Evolutionary conservation across 768 basidiomycete species (phyloP).

Genomic region (Gelatoporia subvermispora): DNA sequence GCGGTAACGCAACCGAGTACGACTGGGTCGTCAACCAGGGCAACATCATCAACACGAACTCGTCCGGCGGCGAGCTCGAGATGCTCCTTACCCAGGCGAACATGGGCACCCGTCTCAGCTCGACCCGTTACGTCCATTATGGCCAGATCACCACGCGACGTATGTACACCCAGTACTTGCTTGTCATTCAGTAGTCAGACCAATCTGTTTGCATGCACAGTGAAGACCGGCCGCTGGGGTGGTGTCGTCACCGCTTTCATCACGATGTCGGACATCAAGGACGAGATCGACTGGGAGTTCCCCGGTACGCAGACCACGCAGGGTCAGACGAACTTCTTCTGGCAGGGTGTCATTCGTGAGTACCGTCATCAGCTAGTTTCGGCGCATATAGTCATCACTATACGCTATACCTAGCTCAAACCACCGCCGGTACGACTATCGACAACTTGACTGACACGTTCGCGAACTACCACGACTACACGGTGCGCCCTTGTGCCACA

Average conservation of each 20-base stretch:
- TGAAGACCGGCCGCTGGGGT: constrained; percentile 75
- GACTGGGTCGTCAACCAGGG: constrained; percentile 75
- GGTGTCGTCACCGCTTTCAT: constrained; percentile 85
- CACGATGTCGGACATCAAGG: constrained; percentile 76
- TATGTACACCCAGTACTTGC: constrained; percentile 23
- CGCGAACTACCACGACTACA: constrained; percentile 69
- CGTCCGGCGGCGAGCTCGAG: constrained; percentile 58
- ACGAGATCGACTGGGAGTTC: constrained; percentile 88
- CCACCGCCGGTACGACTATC: constrained; percentile 45
- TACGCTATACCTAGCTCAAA: constrained; percentile 25
- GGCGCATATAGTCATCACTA: background rate
- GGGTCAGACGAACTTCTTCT: constrained; percentile 80
- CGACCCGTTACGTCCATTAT: constrained; percentile 79
- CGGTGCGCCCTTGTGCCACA: constrained; percentile 40
- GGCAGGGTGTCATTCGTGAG: constrained; percentile 68
- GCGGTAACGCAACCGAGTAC: constrained; percentile 71
- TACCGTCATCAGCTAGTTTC: constrained; percentile 11
- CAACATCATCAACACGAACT: constrained; percentile 57
- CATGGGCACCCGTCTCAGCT: constrained; percentile 74
- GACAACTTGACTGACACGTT: constrained; percentile 58
- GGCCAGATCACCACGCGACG: constrained; percentile 65
- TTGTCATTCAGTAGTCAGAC: constrained; percentile 7
- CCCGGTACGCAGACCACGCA: constrained; percentile 57
- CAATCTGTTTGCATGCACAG: constrained; percentile 29
- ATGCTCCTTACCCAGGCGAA: constrained; percentile 64